These are phyloP conservation scores for Hanseniaspora sp. DNA, from an alignment of 1,139 yeast genomes.

Conservation along the genomic window DNA sequence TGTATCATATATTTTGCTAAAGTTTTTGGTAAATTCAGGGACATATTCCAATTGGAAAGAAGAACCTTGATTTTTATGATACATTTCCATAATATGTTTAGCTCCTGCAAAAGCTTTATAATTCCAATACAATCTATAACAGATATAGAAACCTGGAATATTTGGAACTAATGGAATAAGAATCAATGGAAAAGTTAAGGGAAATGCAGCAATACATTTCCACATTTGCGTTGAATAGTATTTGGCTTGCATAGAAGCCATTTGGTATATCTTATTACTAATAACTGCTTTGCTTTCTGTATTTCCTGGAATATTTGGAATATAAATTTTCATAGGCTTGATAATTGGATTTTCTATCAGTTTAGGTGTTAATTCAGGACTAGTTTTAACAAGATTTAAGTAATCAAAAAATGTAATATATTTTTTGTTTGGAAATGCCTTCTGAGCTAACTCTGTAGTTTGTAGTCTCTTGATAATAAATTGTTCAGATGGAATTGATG, in stretches of 20 bases:
- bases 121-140: constrained; percentile 77
- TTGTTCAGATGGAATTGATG: constrained; percentile 39
- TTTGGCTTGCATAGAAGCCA: constrained; percentile 32
- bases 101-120: constrained; percentile 71
- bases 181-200: constrained; percentile 70
- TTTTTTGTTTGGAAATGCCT: constrained; percentile 10
- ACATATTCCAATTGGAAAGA: constrained; percentile 23
- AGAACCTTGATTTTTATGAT: constrained; percentile 19
- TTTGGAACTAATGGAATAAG: constrained; percentile 82
- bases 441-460: constrained; percentile 11
- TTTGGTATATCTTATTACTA: constrained; percentile 22
- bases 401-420: constrained; percentile 16
- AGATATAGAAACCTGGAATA: constrained; percentile 82
- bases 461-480: constrained; percentile 24
- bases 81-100: constrained; percentile 39
- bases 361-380: constrained; percentile 15
- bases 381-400: constrained; percentile 8
- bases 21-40: constrained; percentile 20
- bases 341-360: constrained; percentile 16
- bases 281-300: constrained; percentile 22
- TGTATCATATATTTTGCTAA: constrained; percentile 16
- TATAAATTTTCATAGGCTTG: constrained; percentile 27
- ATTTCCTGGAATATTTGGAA: constrained; percentile 26
- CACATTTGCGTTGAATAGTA: constrained; percentile 38
- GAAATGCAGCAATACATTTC: constrained; percentile 52